Evolutionary conservation across 805 yeast genomes (phyloP), one percentile per base, ranked within the genome.

Genomic region (Sungouiozyma intestinalis): DNA sequence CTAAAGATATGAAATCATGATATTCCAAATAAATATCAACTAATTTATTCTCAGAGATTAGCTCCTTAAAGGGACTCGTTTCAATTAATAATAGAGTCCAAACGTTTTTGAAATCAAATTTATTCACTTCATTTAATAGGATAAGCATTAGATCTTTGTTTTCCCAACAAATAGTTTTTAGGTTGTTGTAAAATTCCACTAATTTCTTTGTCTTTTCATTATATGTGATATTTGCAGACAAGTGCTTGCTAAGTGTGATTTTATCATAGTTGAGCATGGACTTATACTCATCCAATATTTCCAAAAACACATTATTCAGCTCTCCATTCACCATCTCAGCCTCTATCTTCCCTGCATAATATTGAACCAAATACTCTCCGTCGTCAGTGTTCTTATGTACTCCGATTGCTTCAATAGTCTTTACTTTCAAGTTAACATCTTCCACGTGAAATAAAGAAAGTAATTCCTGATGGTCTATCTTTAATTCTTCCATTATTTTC

Each of bases 1-100:
- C 62, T 7, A 60, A 45, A 8, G 47, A 47, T 16, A 43, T 36
- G 39, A 55, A 60, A 44, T 58, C 64, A 45, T 54, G 54, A 40
- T 46, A 48, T 9, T 49, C 36, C 38, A 54, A 21, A 14, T 42
- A 48, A 14, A 49, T 41, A 2, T 52, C 45, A 11, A 57, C 45
- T 18, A 20, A 11, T 24, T 24, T 24, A 11, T 24, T 24, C 9
- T 24, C 11, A 6, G 29, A 24, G 11, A 24, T 24, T 24, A 24
- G 29, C 29, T 11, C 29, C 11, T 24, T 24, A 11, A 24, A 24
- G 11, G 29, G 29, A 24, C 29, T 24, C 11, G 11, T 6, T 24
- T 11, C 29, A 24, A 24, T 11, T 24, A 24, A 24, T 11, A 24
- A 24, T 54, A 39, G 9, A 7, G 29, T 24, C 29, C 29, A 24